Conservation (phyloP, 108 stramenopile species). For the Cylindrotheca fusiformis region DNA sequence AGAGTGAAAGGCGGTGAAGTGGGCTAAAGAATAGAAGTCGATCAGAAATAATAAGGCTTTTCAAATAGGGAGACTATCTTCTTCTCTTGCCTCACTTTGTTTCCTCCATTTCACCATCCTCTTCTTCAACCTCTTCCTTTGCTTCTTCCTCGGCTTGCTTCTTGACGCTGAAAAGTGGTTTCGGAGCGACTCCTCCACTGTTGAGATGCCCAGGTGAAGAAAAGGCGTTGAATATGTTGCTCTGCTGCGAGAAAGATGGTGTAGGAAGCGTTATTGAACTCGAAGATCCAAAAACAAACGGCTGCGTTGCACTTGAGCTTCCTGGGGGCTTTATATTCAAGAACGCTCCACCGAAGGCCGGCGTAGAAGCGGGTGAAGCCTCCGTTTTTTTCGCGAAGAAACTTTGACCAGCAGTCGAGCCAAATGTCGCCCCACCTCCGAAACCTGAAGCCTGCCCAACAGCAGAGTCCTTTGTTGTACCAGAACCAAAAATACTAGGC, state of each 20-base stretch:
- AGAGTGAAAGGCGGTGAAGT: conserved; percentile 35
- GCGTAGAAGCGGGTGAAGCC: conserved; percentile 1
- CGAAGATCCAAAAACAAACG: conserved; percentile 48
- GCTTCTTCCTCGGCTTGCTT: background rate
- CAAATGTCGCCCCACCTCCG: conserved; percentile 1
- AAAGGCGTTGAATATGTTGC: conserved; percentile 30
- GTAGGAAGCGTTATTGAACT: conserved; percentile 45
- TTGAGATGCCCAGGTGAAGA: background rate
- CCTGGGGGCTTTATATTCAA: conserved; percentile 59
- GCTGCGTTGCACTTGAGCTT: conserved; percentile 23
- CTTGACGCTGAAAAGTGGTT: background rate
- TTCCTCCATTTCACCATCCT: conserved; percentile 12
- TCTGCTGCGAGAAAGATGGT: conserved; percentile 28
- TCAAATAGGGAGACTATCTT: background rate
- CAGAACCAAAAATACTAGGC: conserved; percentile 5
- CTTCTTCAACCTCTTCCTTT: background rate
- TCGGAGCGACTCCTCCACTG: background rate
- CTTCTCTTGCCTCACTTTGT: conserved; percentile 11
- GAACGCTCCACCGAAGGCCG: conserved; percentile 31
- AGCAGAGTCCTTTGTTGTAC: background rate
- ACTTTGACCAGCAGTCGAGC: conserved; percentile 3
- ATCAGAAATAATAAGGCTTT: background rate
- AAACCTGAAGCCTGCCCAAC: conserved; percentile 11
- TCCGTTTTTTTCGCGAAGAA: background rate
- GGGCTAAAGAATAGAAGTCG: conserved; percentile 8